A percentile compares a stretch with the other conserved stretches of the same genome.
Conservation (phyloP, 331 rosid species). For the Malus hybrid region DNA sequence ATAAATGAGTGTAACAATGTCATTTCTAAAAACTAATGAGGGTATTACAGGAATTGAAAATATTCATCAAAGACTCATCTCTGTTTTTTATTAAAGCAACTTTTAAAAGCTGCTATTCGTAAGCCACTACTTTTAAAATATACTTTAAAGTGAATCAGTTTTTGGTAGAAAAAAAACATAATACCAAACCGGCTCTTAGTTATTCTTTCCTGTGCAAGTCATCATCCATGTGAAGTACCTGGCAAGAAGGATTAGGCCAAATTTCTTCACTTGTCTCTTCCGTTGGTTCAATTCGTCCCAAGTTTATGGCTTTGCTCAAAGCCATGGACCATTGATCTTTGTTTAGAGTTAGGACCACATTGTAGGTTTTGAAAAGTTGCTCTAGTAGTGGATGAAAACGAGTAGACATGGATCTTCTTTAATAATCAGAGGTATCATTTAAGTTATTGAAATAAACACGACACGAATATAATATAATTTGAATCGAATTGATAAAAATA, state of each 20-base stretch:
- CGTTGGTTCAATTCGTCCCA: conserved; percentile 31
- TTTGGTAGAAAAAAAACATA: too few species aligned
- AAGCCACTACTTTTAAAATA: too few species aligned
- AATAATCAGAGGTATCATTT: neutral
- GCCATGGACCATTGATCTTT: conserved; percentile 26
- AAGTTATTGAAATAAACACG: neutral
- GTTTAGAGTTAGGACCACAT: conserved; percentile 37
- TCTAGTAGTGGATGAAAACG: conserved; percentile 46
- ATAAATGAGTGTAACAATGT: too few species aligned
- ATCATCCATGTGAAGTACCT: conserved; percentile 28
- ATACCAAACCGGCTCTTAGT: too few species aligned
- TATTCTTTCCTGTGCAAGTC: conserved; percentile 22
- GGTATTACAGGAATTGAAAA: too few species aligned
- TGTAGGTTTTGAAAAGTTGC: conserved; percentile 24
- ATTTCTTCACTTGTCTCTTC: conserved; percentile 29
- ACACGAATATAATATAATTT: neutral
- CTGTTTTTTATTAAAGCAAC: too few species aligned
- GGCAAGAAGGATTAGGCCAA: conserved; percentile 27
- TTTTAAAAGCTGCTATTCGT: too few species aligned
- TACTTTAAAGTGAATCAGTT: too few species aligned
- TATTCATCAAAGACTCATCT: too few species aligned
- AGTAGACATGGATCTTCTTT: conserved; percentile 48
- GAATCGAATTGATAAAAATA: too few species aligned
- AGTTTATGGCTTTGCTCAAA: conserved; percentile 13
- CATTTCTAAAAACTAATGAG: too few species aligned